Conservation (phyloP, 768 basidiomycete species). For the Tricholoma sp. region DNA sequence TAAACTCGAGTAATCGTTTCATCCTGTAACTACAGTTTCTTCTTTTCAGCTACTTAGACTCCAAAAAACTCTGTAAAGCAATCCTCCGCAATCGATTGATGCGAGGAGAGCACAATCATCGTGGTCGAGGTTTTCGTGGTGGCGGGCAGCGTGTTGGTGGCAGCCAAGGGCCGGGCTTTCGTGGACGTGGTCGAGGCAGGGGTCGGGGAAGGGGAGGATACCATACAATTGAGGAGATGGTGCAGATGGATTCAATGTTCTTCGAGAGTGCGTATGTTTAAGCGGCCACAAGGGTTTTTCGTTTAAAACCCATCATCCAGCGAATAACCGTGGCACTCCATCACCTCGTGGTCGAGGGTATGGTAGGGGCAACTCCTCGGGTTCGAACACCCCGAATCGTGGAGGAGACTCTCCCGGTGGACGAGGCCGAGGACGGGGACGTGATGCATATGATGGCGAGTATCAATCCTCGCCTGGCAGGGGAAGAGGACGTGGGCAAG, state of each 20-base stretch:
- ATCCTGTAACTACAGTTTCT: neutral
- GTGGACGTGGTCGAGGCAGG: slow-evolving; percentile 23
- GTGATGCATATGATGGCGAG: neutral
- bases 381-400: slow-evolving; percentile 16
- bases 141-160: slow-evolving; percentile 9
- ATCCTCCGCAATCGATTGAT: neutral
- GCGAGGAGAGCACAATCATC: neutral
- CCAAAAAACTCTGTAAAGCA: neutral
- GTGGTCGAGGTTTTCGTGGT: slow-evolving; percentile 14
- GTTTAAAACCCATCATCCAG: slow-evolving; percentile 5
- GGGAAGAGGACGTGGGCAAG: slow-evolving; percentile 17
- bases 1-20: neutral
- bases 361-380: slow-evolving; percentile 11
- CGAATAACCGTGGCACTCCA: slow-evolving; percentile 14
- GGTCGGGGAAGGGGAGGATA: slow-evolving; percentile 18
- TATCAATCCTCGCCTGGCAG: slow-evolving; percentile 6
- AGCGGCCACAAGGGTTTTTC: neutral
- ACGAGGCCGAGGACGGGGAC: slow-evolving; percentile 15
- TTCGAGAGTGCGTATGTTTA: slow-evolving; percentile 22
- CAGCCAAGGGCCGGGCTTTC: slow-evolving; percentile 12
- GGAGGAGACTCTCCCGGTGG: slow-evolving; percentile 17
- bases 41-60: neutral
- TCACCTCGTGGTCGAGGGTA: slow-evolving; percentile 14
- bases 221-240: slow-evolving; percentile 18
- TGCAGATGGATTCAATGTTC: slow-evolving; percentile 10